Evolutionary conservation across 139 green algal genomes (phyloP), one percentile per base, ranked within the genome.

Genomic region (Chlorella sp.): DNA sequence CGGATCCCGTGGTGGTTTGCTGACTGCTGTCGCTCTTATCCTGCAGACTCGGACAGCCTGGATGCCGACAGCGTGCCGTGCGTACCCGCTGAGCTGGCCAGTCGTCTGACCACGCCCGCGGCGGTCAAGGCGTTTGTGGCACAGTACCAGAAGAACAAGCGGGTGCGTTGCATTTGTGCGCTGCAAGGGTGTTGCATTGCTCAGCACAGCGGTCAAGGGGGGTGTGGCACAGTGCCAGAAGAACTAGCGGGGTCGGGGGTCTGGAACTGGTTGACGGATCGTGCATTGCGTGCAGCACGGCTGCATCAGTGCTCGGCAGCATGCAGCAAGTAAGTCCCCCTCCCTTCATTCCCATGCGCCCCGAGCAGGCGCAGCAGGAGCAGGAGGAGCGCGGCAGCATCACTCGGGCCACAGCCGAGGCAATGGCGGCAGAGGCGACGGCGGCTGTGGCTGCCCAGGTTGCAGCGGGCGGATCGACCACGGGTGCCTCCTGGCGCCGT

Each of bases 31-130:
- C 14, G 51, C 14, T n/a, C n/a, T n/a, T n/a, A n/a, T n/a, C n/a
- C n/a, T 54, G 16, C 51, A 8, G 89, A 89, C 40, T 88, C 54
- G 28, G 89, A 92, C 58, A 88, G 78, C 76, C 43, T 90, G 67
- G 87, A 92, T 72, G 64, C 76, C 5, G 89, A 92, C 75, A 83
- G 80, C n/a, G 73, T 91, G 62, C 85, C 82, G 2, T 92, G 84
- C 82, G 62, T 88, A 43, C 67, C 87, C n/a, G 56, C 82, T 36
- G 58, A 89, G 67, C 74, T 84, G 5, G 88, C 88, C 28, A 56
- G 41, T 13, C 38, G 32, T 0, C 51, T 90, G n/a, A 75, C 36
- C 34, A 83, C 65, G 1, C 41, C 74, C 34, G 79, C 79, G 0
- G 79, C 79, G 2, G 79, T 85, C n/a, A 32, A 81, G 32, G 68